phyloP scores from a whole-genome alignment of 257 asterid genomes.

The Avicennia marina region DNA sequence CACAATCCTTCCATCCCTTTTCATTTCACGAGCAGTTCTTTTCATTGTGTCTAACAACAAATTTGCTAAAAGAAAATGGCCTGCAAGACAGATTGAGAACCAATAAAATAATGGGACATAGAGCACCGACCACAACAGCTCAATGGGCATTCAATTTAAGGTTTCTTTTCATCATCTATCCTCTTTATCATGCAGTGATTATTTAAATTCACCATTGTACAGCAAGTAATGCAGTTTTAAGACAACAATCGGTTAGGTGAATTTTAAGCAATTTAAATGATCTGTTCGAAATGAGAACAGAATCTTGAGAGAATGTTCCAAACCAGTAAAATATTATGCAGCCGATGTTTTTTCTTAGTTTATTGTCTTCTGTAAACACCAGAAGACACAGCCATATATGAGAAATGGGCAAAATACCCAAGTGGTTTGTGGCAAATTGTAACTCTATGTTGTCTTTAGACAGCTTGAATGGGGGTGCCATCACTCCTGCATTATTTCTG shows the following conservation, averaged over 20 bases:
- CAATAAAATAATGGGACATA: too few relatives aligned
- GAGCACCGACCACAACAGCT: too few relatives aligned
- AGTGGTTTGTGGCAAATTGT: conserved; percentile 83
- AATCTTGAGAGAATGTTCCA: too few relatives aligned
- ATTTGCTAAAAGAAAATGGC: conserved; percentile 81
- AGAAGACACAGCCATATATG: background rate
- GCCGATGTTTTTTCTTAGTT: too few relatives aligned
- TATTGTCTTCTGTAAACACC: background rate
- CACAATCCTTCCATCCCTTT: conserved; percentile 85
- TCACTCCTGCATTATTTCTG: conserved; percentile 89
- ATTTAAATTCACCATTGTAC: too few relatives aligned
- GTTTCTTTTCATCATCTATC: background rate
- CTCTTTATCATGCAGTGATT: too few relatives aligned
- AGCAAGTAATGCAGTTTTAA: too few relatives aligned
- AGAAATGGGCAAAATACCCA: conserved; percentile 38
- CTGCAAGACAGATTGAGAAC: conserved; percentile 38
- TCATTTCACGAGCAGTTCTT: conserved; percentile 51
- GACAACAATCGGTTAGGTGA: too few relatives aligned
- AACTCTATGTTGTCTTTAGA: conserved; percentile 75
- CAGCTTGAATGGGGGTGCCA: conserved; percentile 69
- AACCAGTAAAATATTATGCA: too few relatives aligned
- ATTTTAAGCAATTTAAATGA: too few relatives aligned
- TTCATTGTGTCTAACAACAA: conserved; percentile 76
- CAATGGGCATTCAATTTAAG: background rate
- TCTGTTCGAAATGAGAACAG: too few relatives aligned